A percentile compares a stretch with the other conserved stretches of the same genome.
phyloP scores from a whole-genome alignment of 2,329 filamentous ascomycete genomes.

The Rutstroemia sydowiana region DNA sequence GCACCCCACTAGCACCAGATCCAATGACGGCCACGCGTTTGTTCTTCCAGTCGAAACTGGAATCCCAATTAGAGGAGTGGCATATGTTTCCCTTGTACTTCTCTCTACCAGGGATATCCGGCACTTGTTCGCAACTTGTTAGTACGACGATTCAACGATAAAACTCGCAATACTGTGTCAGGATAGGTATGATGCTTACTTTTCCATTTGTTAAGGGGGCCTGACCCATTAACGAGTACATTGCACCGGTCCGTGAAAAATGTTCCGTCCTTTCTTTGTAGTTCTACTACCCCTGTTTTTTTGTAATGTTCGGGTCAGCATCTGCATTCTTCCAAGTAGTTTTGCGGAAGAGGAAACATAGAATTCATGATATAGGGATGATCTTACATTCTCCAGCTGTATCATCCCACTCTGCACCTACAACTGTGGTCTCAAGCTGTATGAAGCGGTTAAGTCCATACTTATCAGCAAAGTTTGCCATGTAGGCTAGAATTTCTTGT shows the following conservation, averaged over 20 bases:
- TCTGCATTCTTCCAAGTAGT: slow-evolving; percentile 30
- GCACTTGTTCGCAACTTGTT: too few species aligned
- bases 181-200: slow-evolving; percentile 53
- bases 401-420: slow-evolving; percentile 49
- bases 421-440: slow-evolving; percentile 47
- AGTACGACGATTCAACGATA: slow-evolving; percentile 56
- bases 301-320: slow-evolving; percentile 32
- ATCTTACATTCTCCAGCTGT: slow-evolving; percentile 32
- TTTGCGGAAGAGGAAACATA: background rate
- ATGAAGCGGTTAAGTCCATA: slow-evolving; percentile 55
- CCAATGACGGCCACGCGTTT: slow-evolving; percentile 45
- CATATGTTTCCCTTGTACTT: slow-evolving; percentile 41
- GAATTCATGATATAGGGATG: background rate
- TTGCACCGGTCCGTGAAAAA: too few species aligned
- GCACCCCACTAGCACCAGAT: slow-evolving; percentile 45
- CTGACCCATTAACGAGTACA: too few species aligned
- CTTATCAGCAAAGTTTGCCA: slow-evolving; percentile 54
- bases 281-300: too few species aligned
- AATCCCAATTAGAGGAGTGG: slow-evolving; percentile 55
- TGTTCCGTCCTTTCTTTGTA: too few species aligned
- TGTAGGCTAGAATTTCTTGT: slow-evolving; percentile 61
- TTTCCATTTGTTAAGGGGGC: slow-evolving; percentile 38
- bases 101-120: slow-evolving; percentile 51
- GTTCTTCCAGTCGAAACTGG: slow-evolving; percentile 40
- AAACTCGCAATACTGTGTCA: slow-evolving; percentile 59